Percentiles rank a stretch among this genome's conserved stretches.
These are phyloP conservation scores for Didymosphaeria variabile DNA, from an alignment of 2,329 filamentous ascomycete species.

Conservation along the genomic window DNA sequence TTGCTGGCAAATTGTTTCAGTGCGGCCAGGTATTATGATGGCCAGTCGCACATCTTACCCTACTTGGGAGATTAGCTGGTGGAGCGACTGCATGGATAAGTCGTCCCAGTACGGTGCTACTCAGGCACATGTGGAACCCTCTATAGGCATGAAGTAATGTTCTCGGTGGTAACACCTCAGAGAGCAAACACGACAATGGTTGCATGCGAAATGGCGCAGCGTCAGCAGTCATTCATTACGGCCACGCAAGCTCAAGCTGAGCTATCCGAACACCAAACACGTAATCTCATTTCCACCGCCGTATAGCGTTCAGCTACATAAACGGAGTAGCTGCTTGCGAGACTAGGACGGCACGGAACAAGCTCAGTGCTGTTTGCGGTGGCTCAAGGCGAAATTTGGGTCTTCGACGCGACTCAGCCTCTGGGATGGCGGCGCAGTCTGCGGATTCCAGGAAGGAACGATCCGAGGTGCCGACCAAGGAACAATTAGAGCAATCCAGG, in stretches of 20 bases:
- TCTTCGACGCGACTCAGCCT: conserved; percentile 31
- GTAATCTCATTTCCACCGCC: conserved; percentile 19
- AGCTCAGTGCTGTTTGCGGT: conserved; percentile 25
- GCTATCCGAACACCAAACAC: conserved; percentile 8
- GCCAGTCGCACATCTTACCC: no score
- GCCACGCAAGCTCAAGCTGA: conserved; percentile 26
- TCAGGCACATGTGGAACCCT: not conserved
- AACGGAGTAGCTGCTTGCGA: conserved; percentile 22
- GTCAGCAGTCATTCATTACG: not conserved
- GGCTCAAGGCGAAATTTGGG: conserved; percentile 22
- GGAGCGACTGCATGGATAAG: no score
- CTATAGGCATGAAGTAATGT: not conserved
- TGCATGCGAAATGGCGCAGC: not conserved
- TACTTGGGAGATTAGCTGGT: no score
- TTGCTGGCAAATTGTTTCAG: not conserved
- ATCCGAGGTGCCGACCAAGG: conserved; percentile 21
- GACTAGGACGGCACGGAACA: conserved; percentile 18
- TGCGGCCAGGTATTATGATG: not conserved
- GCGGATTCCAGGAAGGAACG: conserved; percentile 15
- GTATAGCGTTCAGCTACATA: conserved; percentile 27
- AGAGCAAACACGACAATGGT: not conserved
- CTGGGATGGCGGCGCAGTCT: conserved; percentile 33
- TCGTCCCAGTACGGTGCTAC: not conserved
- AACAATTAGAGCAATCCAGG: conserved; percentile 36
- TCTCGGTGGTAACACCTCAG: not conserved